Conservation (phyloP, 83 land plant species). For the Picea mariana region DNA sequence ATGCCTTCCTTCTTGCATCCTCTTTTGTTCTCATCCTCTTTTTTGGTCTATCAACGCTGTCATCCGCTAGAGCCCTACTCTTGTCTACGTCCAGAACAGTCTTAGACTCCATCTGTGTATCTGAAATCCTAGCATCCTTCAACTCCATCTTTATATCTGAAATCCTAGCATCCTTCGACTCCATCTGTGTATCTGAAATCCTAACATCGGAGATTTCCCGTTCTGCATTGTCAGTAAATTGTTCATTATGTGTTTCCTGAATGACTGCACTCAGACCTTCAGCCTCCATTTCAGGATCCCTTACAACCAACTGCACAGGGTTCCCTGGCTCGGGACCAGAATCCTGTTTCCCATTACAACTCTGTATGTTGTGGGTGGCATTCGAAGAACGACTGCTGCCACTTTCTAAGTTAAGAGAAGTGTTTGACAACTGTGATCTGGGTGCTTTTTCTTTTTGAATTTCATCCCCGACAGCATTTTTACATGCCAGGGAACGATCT, state of each 20-base stretch:
- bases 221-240: neutral
- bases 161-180: neutral
- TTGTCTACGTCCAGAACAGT: neutral
- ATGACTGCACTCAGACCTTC: neutral
- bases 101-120: conserved; percentile 1
- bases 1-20: conserved; percentile 15
- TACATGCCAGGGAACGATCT: neutral
- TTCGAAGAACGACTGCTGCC: conserved; percentile 9
- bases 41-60: conserved; percentile 6
- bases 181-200: conserved; percentile 1
- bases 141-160: no score
- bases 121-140: neutral
- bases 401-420: conserved; percentile 15
- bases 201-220: conserved; percentile 1
- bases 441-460: neutral
- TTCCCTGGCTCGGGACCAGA: conserved; percentile 5
- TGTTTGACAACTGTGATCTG: neutral
- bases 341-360: neutral
- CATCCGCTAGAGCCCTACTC: neutral
- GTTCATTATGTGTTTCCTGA: neutral
- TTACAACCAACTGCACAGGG: neutral
- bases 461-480: neutral
- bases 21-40: conserved; percentile 17
- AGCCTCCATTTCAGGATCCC: neutral
- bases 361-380: neutral